phyloP scores from a whole-genome alignment of 345 rosid genomes.

The Pugionium cornutum region DNA sequence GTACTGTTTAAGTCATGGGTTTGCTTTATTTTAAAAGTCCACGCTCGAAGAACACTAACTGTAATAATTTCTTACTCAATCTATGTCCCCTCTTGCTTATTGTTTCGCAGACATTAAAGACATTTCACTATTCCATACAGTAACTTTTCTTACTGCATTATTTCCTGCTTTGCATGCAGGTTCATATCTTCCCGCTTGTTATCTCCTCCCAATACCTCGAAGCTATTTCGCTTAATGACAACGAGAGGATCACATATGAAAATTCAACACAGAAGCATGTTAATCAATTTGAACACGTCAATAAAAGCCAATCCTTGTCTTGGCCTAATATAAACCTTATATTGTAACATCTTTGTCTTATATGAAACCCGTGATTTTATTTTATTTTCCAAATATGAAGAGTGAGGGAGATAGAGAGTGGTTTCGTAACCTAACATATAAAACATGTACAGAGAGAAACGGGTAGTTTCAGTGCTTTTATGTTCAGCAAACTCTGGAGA shows the following conservation, averaged over 20 bases:
- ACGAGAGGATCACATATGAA: conserved; percentile 9
- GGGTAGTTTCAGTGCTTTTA: conserved; percentile 35
- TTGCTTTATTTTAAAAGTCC: conserved; percentile 28
- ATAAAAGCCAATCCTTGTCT: conserved; percentile 37
- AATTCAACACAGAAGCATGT: conserved; percentile 4
- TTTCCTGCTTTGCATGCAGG: conserved; percentile 32
- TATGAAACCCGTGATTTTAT: conserved; percentile 10
- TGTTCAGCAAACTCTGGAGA: conserved; percentile 33
- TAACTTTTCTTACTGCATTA: conserved; percentile 27
- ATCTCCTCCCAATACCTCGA: conserved; percentile 32
- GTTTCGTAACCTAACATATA: conserved; percentile 16
- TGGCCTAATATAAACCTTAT: neutral
- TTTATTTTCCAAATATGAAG: neutral
- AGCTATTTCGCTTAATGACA: conserved; percentile 29
- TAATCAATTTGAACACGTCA: conserved; percentile 16
- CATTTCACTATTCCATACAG: conserved; percentile 27
- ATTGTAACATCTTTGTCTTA: conserved; percentile 4
- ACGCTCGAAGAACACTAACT: conserved; percentile 24
- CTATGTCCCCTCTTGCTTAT: conserved; percentile 24
- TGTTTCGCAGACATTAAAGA: conserved; percentile 35
- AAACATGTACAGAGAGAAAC: conserved; percentile 37
- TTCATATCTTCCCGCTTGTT: conserved; percentile 30
- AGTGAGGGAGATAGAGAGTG: neutral
- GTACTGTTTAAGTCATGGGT: conserved; percentile 21
- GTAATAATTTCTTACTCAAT: conserved; percentile 24